Base-by-base conservation (phyloP, 2,329 filamentous ascomycete species). In the Stachybotrys chartarum region DNA sequence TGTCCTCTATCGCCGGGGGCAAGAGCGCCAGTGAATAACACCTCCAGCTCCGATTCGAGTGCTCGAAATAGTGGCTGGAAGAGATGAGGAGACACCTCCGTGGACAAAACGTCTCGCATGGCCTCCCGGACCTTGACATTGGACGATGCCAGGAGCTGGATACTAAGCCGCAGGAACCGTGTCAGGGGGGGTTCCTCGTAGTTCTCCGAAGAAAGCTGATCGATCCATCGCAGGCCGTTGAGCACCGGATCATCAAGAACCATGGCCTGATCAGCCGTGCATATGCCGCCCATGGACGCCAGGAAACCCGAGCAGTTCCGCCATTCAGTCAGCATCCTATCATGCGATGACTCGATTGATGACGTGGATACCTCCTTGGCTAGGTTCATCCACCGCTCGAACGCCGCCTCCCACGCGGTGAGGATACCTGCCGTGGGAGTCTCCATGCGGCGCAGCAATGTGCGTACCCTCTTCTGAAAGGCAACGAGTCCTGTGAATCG, bases 281-380 rank as follows among this genome's bases (percentile, higher is more conserved):
- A 88, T 54, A 84, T 79, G 3, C 85, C 85, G 14, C 84, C 85
- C 6, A 88, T 70, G 0, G 85, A 86, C 6, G 84, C 84, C 11
- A 88, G 73, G 59, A 88, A 87, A 0, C 85, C 85, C 1, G 85
- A 87, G 61, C 84, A 80, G 59, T 88, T 88, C 44, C 85, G 78
- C 85, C 85, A 88, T 63, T 87, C 83, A 1, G 80, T 77, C 14
- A 87, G 68, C 3, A 75, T 73, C 57, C 70, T 78, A 59, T 86
- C 84, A 42, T 84, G 78, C 17, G 84, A 68, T 7, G 68, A 68
- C 24, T 85, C 80, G 5, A 73, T 62, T 2, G 76, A 66, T 1
- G 76, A 73, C n/a, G 75, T 77, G 16, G 82, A 82, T 10, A 87
- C 78, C 53, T 86, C 81, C 60, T 83, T 84, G 8, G 83, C 86